Evolutionary conservation across 768 basidiomycete genomes (phyloP).

Genomic region (Pilatotrama ljubarskyi): DNA sequence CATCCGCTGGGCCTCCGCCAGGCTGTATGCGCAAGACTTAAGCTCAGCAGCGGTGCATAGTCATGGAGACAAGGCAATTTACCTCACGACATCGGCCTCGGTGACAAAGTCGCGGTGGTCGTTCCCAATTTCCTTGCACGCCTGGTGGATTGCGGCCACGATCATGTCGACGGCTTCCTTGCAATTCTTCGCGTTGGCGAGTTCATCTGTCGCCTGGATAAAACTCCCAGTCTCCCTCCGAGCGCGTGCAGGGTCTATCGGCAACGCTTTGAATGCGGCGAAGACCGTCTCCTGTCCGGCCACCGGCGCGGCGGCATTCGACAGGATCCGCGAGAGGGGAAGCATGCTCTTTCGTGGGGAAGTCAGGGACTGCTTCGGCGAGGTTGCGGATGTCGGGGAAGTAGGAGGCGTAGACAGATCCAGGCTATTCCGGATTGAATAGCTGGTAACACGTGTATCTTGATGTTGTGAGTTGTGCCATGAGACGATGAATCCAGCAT

Average conservation of each 20-base stretch:
- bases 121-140: constrained; percentile 64
- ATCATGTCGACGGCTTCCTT: constrained; percentile 75
- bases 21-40: constrained; percentile 41
- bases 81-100: constrained; percentile 82
- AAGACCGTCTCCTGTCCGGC: constrained; percentile 46
- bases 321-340: constrained; percentile 36
- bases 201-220: constrained; percentile 61
- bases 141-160: constrained; percentile 65
- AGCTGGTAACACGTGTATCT: constrained; percentile 78
- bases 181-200: constrained; percentile 65
- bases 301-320: constrained; percentile 37
- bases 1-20: constrained; percentile 80
- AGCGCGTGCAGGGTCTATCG: constrained; percentile 59
- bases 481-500: constrained; percentile 83
- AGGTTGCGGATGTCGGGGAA: constrained; percentile 13
- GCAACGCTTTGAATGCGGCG: constrained; percentile 80
- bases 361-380: constrained; percentile 11
- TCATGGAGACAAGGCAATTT: constrained; percentile 28
- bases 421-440: constrained; percentile 77
- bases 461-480: constrained; percentile 69
- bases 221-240: constrained; percentile 52
- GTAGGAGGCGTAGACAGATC: constrained; percentile 33
- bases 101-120: constrained; percentile 50
- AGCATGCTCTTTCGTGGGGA: constrained; percentile 21
- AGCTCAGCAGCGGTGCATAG: constrained; percentile 11